Evolutionary conservation across 345 rosid genomes (phyloP), one percentile per base, ranked within the genome.

Genomic region (Ceriops decandra): DNA sequence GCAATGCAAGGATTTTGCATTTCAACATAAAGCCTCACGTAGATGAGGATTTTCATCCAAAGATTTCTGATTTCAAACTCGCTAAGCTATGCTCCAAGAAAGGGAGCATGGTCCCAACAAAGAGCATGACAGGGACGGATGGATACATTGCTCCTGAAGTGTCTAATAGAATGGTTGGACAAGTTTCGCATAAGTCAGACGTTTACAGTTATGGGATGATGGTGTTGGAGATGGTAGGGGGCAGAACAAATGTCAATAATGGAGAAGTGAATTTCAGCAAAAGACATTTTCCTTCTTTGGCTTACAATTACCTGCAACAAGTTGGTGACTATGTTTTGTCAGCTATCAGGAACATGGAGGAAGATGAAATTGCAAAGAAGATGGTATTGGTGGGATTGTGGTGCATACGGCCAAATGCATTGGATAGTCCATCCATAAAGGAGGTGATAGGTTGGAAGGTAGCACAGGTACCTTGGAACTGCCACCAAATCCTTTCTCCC

Each of bases 21-120:
- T 86, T 82, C 0, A 85, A 86, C 61, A 80, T 83, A 72, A 86
- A 81, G 3, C 30, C 30, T 28, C 30, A 28, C 30, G 3, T 84
- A 5, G 84, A 84, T 0, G 59, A 69, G 65, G 71, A 81, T 0
- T 81, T 79, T 22, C 63, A 73, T 22, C 84, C 87, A 0, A 83
- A 85, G 52, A 85, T 83, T 9, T 80, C 79, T 0, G 81, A 87
- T 52, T 87, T 84, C 0, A 85, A 86, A 6, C 81, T 87, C 1
- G 78, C 88, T 3, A 84, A 81, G 70, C 65, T 76, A 2, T 76
- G 82, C 52, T 67, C 63, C 0, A 62, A 52, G 6, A 77, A 72
- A 3, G 85, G 75, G 21, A 83, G 83, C 15, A 31, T 24, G 26
- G 26, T 24, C 26, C 26, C 26, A 24, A 24, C 26, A 24, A 24